phyloP scores from a whole-genome alignment of 1,284 basidiomycete species.

The Ustilago cynodontis region DNA sequence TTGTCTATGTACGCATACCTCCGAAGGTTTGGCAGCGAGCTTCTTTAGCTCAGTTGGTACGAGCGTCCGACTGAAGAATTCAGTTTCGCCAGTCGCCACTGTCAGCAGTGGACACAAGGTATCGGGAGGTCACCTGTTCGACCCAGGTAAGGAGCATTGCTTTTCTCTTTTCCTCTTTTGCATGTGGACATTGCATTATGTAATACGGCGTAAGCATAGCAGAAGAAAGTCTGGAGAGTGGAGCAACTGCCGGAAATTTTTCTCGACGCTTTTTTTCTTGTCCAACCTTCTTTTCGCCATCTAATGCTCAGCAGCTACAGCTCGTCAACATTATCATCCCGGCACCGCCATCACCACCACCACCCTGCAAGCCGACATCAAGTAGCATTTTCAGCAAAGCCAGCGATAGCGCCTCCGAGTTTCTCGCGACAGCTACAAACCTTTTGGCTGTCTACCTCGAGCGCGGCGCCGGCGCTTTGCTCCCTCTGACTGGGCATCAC shows the following conservation, averaged over 20 bases:
- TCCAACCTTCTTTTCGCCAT: neutral
- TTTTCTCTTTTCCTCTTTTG: slow-evolving; percentile 17
- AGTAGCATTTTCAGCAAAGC: neutral
- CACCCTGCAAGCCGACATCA: neutral
- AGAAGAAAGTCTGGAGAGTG: slow-evolving; percentile 12
- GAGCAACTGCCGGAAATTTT: slow-evolving; percentile 32
- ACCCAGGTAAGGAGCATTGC: slow-evolving; percentile 50
- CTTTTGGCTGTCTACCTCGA: neutral
- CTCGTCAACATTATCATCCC: neutral
- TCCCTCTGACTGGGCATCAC: slow-evolving; percentile 5
- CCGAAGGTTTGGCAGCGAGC: too few species aligned
- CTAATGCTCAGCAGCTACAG: neutral
- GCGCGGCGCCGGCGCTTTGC: slow-evolving; percentile 21
- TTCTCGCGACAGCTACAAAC: neutral
- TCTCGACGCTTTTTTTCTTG: slow-evolving; percentile 22
- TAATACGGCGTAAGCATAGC: slow-evolving; percentile 1
- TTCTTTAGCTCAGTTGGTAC: slow-evolving; percentile 59
- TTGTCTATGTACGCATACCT: too few species aligned
- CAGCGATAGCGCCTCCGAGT: neutral
- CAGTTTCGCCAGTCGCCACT: slow-evolving; percentile 32
- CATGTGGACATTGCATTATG: neutral
- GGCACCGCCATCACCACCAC: neutral
- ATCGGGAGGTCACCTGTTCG: slow-evolving; percentile 54
- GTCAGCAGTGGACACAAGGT: slow-evolving; percentile 10
- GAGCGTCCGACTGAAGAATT: slow-evolving; percentile 59